phyloP scores from a whole-genome alignment of 306 rosid species.

The Cucumis melo region DNA sequence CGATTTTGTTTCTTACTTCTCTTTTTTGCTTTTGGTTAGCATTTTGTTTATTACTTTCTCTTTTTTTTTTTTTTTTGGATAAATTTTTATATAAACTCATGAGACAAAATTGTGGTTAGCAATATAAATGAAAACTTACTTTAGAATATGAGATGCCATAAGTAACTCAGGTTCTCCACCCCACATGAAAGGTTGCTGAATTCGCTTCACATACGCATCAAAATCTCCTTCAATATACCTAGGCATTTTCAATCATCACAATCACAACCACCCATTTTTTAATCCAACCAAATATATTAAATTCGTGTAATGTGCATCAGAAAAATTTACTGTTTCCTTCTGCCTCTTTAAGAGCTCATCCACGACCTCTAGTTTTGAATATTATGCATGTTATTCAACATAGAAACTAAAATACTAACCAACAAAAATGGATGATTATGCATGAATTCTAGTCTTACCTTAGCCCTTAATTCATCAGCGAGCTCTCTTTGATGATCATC shows the following conservation, averaged over 20 bases:
- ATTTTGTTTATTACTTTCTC: no score
- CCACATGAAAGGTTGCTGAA: slow-evolving; percentile 68
- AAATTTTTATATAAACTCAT: not conserved
- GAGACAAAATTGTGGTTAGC: not conserved
- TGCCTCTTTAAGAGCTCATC: slow-evolving; percentile 77
- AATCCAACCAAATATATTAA: not conserved
- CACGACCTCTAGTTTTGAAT: slow-evolving; percentile 38
- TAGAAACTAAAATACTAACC: no score
- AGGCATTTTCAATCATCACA: not conserved
- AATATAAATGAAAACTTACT: slow-evolving; percentile 28
- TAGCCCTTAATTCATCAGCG: slow-evolving; percentile 88
- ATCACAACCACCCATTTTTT: not conserved
- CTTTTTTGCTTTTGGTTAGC: no score
- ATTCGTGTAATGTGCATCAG: not conserved
- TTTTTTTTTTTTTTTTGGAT: not conserved
- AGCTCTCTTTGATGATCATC: slow-evolving; percentile 67
- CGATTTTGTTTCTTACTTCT: not conserved
- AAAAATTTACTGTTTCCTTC: slow-evolving; percentile 48
- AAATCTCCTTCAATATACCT: slow-evolving; percentile 94
- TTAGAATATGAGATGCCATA: slow-evolving; percentile 88
- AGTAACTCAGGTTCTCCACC: slow-evolving; percentile 93
- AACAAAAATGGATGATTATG: not conserved
- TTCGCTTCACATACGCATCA: slow-evolving; percentile 56
- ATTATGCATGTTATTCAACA: not conserved
- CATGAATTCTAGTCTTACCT: slow-evolving; percentile 21